These are phyloP conservation scores for Colletotrichum scovillei DNA, from an alignment of 2,329 filamentous ascomycete genomes.

Conservation along the genomic window DNA sequence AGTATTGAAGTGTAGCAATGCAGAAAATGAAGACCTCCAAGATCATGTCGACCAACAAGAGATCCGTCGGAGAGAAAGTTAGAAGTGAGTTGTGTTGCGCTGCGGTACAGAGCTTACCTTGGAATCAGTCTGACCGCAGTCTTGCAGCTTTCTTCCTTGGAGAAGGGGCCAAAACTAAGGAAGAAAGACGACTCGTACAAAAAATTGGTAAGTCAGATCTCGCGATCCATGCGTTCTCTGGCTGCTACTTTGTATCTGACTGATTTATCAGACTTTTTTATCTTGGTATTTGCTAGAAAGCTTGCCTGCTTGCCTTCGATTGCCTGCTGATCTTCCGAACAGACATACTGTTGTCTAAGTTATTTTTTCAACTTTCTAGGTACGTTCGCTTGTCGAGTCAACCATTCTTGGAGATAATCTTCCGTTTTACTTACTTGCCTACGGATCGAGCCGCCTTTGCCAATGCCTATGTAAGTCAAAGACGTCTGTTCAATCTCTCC, in stretches of 20 bases:
- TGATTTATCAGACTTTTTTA: slow-evolving; percentile 43
- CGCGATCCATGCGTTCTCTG: no score
- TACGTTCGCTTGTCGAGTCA: neutral
- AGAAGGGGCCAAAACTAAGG: slow-evolving; percentile 32
- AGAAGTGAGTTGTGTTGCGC: neutral
- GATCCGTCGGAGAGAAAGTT: slow-evolving; percentile 5
- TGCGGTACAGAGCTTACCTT: no score
- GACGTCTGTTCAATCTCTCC: no score
- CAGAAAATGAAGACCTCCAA: neutral
- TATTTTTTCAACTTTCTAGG: slow-evolving; percentile 47
- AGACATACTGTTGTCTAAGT: slow-evolving; percentile 48
- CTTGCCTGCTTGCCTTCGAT: neutral
- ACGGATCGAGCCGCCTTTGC: slow-evolving; percentile 21
- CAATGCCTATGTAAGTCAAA: no score
- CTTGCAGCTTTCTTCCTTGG: slow-evolving; percentile 31
- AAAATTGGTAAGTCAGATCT: slow-evolving; percentile 40
- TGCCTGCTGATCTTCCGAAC: neutral
- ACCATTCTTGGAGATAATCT: no score
- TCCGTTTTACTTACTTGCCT: no score
- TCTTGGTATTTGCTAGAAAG: slow-evolving; percentile 37
- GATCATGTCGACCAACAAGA: neutral
- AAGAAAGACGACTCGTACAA: slow-evolving; percentile 42
- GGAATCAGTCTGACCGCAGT: neutral
- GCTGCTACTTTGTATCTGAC: neutral
- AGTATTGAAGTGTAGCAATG: neutral